Conservation (phyloP, 139 green algal genomes). For the Desmodesmus armatus region DNA sequence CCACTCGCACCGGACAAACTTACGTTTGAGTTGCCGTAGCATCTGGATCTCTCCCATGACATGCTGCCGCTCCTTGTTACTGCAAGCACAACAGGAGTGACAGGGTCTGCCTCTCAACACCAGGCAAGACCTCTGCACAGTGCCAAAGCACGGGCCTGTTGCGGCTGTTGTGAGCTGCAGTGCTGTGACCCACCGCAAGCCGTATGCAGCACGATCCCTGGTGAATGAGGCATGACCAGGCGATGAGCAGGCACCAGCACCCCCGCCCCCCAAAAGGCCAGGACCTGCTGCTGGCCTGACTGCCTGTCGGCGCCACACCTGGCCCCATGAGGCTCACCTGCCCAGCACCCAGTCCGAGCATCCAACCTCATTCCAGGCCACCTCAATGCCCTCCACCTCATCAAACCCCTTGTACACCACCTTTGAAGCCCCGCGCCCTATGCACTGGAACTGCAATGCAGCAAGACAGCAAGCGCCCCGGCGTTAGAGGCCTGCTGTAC, state of each 20-base stretch:
- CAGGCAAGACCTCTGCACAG: too few relatives aligned
- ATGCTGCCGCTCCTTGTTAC: conserved; percentile 45
- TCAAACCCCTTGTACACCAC: conserved; percentile 96
- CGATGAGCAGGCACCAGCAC: too few relatives aligned
- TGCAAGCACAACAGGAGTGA: not conserved
- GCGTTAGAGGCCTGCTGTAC: not conserved
- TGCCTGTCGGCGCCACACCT: not conserved
- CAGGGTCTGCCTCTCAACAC: too few relatives aligned
- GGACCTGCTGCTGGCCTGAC: too few relatives aligned
- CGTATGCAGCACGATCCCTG: too few relatives aligned
- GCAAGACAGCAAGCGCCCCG: too few relatives aligned
- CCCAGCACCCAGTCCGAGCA: conserved; percentile 38
- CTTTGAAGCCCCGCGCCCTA: conserved; percentile 92
- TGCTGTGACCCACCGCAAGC: too few relatives aligned
- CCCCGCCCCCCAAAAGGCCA: too few relatives aligned
- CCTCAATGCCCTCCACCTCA: conserved; percentile 90
- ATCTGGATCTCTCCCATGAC: conserved; percentile 88
- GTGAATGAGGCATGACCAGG: too few relatives aligned
- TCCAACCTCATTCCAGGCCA: conserved; percentile 97
- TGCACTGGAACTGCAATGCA: conserved; percentile 50
- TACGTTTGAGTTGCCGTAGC: conserved; percentile 91
- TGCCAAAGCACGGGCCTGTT: too few relatives aligned
- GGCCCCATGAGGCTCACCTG: not conserved
- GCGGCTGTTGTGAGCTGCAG: too few relatives aligned
- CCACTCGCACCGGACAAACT: conserved; percentile 80